These are phyloP conservation scores for Gynostemma pentaphyllum DNA, from an alignment of 306 rosid species.

Conservation along the genomic window DNA sequence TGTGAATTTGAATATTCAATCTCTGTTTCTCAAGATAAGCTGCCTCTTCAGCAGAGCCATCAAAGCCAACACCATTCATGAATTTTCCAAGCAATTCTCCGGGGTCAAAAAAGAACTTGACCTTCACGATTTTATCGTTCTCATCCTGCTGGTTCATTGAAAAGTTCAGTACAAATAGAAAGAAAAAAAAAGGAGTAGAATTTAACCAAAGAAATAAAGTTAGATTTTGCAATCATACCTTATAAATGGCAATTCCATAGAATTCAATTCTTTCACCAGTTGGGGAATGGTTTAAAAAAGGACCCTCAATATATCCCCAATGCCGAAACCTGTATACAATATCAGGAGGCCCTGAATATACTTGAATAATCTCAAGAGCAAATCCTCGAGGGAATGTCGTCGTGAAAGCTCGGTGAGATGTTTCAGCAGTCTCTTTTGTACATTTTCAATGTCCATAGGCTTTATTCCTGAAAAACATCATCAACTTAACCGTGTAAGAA, in stretches of 20 bases:
- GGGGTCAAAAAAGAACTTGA: conserved; percentile 27
- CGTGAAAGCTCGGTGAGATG: conserved; percentile 42
- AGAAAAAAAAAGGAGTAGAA: neutral
- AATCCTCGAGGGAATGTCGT: conserved; percentile 60
- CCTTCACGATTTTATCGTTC: conserved; percentile 19
- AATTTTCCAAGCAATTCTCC: conserved; percentile 21
- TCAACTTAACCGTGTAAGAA: neutral
- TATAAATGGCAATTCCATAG: conserved; percentile 46
- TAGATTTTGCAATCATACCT: conserved; percentile 24
- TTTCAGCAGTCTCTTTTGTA: conserved; percentile 38
- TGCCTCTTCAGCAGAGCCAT: conserved; percentile 7
- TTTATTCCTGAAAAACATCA: conserved; percentile 34
- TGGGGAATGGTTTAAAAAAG: conserved; percentile 47
- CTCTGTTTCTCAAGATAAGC: conserved; percentile 11
- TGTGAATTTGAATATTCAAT: too few relatives aligned
- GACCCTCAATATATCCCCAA: conserved; percentile 84
- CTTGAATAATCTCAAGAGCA: conserved; percentile 45
- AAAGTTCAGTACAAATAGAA: neutral
- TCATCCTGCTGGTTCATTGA: conserved; percentile 12
- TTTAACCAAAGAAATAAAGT: neutral
- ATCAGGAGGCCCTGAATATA: conserved; percentile 40
- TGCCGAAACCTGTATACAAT: conserved; percentile 63
- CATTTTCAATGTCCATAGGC: conserved; percentile 25
- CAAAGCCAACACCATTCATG: conserved; percentile 15
- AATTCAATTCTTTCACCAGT: conserved; percentile 39